phyloP scores from a whole-genome alignment of 768 basidiomycete genomes.

The Cystobasidium ongulense region DNA sequence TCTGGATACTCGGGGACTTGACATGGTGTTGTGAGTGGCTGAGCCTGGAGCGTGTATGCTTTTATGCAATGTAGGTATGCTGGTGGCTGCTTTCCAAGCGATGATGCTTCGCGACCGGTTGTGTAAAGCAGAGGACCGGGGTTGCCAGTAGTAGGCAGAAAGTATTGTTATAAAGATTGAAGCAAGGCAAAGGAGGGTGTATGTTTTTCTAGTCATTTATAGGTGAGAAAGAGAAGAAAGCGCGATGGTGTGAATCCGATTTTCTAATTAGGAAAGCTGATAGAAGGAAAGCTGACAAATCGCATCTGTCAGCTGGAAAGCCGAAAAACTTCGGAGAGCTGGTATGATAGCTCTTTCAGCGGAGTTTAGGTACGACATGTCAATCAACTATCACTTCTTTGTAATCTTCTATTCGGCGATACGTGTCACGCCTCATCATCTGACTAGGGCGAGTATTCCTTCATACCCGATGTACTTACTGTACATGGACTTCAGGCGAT shows the following conservation, averaged over 20 bases:
- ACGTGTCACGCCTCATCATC: no score
- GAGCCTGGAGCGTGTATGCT: not conserved
- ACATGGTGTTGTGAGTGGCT: not conserved
- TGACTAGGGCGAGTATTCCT: no score
- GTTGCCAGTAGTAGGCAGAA: not conserved
- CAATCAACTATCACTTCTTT: no score
- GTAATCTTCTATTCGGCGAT: no score
- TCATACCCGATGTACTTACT: no score
- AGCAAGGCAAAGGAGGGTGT: not conserved
- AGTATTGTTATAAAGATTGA: not conserved
- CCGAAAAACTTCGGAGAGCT: no score
- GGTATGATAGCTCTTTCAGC: no score
- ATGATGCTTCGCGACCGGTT: not conserved
- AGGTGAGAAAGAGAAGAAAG: not conserved
- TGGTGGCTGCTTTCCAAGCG: not conserved
- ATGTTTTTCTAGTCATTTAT: not conserved
- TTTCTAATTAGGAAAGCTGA: not conserved
- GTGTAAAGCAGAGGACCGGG: not conserved
- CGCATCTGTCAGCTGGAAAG: no score
- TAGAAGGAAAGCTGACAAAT: not conserved
- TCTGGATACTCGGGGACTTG: conserved; percentile 3
- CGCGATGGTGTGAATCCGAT: not conserved
- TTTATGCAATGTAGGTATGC: not conserved
- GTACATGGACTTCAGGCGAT: no score
- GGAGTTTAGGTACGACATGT: no score